A percentile compares a stretch with the other conserved stretches of the same genome.
phyloP scores from a whole-genome alignment of 2,329 filamentous ascomycete genomes.

The Monilinia vaccinii-corymbosi region DNA sequence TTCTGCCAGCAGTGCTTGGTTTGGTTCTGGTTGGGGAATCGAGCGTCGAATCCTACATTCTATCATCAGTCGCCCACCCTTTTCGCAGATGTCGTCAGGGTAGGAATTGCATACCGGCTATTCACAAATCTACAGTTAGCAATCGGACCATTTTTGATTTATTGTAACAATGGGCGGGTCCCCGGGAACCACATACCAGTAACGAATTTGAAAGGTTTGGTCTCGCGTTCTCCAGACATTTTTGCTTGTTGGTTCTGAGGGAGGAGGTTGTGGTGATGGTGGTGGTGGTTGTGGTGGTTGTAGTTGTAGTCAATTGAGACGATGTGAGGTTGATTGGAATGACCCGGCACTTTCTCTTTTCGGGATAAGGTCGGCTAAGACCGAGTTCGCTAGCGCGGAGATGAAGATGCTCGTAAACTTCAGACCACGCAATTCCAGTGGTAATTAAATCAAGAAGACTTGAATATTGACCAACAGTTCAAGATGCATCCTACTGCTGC shows the following conservation, averaged over 20 bases:
- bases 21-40: conserved; percentile 97
- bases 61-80: conserved; percentile 15
- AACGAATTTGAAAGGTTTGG: conserved; percentile 99
- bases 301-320: conserved; percentile 29
- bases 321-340: conserved; percentile 22
- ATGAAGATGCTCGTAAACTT: conserved; percentile 10
- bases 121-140: conserved; percentile 31
- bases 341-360: conserved; percentile 2
- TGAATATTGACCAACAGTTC: conserved; percentile 15
- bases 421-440: conserved; percentile 16
- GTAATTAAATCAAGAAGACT: conserved; percentile 5
- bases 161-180: conserved; percentile 12
- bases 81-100: conserved; percentile 1
- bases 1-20: conserved; percentile 99
- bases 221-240: conserved; percentile 92
- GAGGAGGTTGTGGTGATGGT: conserved; percentile 25
- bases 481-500: conserved; percentile 43
- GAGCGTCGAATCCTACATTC: conserved; percentile 83
- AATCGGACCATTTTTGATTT: conserved; percentile 27
- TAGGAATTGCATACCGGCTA: conserved; percentile 38
- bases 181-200: conserved; percentile 60
- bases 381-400: conserved; percentile 13
- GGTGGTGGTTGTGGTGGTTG: conserved; percentile 25
- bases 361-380: conserved; percentile 30
- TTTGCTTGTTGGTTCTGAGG: conserved; percentile 39